These are phyloP conservation scores for Penicillium parvum DNA, from an alignment of 495 filamentous ascomycete species.

Conservation along the genomic window DNA sequence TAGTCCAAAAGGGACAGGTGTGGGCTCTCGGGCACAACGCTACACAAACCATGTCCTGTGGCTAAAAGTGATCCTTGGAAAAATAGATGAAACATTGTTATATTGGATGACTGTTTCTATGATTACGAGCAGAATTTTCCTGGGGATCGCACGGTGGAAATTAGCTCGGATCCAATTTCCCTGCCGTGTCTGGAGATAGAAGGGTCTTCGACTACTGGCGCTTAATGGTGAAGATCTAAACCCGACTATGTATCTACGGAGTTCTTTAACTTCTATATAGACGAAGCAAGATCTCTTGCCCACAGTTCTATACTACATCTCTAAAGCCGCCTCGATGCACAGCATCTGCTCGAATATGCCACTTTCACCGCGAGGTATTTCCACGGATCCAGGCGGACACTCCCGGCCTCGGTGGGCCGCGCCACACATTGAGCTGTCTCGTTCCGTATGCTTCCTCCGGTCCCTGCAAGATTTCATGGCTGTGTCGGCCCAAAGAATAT, in stretches of 20 bases:
- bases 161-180: constrained; percentile 10
- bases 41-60: not conserved
- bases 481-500: not conserved
- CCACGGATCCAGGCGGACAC: constrained; percentile 14
- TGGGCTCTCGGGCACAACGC: not conserved
- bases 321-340: not conserved
- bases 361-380: constrained; percentile 2
- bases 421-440: constrained; percentile 1
- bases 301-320: not conserved
- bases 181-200: constrained; percentile 8
- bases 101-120: too few species aligned
- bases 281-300: too few species aligned
- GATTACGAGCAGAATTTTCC: not conserved
- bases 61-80: not conserved
- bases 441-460: not conserved
- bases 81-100: too few species aligned
- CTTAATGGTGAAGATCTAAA: not conserved
- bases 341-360: not conserved
- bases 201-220: not conserved
- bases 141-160: constrained; percentile 2
- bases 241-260: not conserved
- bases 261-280: too few species aligned
- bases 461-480: not conserved
- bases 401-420: constrained; percentile 15
- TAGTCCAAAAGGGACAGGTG: not conserved